Evolutionary conservation across 1,139 yeast species (phyloP).

Genomic region (Kodamaea derodonti): DNA sequence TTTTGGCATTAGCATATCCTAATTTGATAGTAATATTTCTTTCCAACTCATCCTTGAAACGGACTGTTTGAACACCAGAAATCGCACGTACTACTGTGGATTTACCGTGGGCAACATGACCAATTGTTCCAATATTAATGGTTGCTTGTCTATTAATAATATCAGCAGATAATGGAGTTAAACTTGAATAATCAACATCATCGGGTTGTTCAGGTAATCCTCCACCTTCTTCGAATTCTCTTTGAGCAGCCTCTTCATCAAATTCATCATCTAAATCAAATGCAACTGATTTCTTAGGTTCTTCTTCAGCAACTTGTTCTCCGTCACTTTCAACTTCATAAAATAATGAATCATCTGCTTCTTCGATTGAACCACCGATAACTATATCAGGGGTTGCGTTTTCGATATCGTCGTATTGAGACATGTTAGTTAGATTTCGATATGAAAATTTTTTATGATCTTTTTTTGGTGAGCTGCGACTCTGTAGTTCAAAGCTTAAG

Average conservation of each 20-base stretch:
- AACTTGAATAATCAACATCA: conserved; percentile 70
- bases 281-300: conserved; percentile 69
- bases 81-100: conserved; percentile 98
- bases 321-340: conserved; percentile 49
- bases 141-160: conserved; percentile 99
- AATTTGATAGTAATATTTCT: conserved; percentile 97
- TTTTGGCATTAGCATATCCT: conserved; percentile 98
- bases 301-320: conserved; percentile 40
- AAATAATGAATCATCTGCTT: conserved; percentile 38
- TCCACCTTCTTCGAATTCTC: conserved; percentile 96
- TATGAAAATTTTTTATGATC: conserved; percentile 15
- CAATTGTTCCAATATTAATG: conserved; percentile 97
- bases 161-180: conserved; percentile 89
- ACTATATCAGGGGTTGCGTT: conserved; percentile 83
- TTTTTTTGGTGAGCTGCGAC: too few species aligned
- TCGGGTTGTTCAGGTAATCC: conserved; percentile 96
- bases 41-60: conserved; percentile 97
- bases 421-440: conserved; percentile 23
- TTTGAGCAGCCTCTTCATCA: conserved; percentile 64
- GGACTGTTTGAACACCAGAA: conserved; percentile 97
- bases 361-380: conserved; percentile 65
- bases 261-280: conserved; percentile 70
- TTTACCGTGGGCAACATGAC: conserved; percentile 99
- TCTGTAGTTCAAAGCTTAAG: too few species aligned
- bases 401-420: conserved; percentile 64